These are phyloP conservation scores for Tilletiaria anomala DNA, from an alignment of 1,284 basidiomycete genomes.

Conservation along the genomic window DNA sequence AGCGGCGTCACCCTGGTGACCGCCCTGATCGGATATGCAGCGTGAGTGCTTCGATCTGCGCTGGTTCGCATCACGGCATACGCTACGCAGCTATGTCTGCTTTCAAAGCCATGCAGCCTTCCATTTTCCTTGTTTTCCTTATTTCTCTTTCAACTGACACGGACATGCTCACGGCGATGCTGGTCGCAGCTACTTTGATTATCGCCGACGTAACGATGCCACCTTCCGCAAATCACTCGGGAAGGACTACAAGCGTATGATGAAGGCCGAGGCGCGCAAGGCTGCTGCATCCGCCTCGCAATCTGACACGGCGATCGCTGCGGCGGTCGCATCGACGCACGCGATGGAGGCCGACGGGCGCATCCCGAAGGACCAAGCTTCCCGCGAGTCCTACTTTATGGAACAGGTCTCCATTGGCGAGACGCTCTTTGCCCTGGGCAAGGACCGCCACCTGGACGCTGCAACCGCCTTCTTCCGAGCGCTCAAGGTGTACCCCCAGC, in stretches of 20 bases:
- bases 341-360: constrained; percentile 15
- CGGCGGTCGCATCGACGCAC: constrained; percentile 4
- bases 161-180: too few species aligned
- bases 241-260: constrained; percentile 49
- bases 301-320: not conserved
- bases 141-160: too few species aligned
- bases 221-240: constrained; percentile 80
- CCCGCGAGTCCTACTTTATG: constrained; percentile 63
- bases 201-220: constrained; percentile 73
- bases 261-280: constrained; percentile 48
- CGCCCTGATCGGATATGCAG: constrained; percentile 30
- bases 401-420: constrained; percentile 74
- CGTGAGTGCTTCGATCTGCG: constrained; percentile 2
- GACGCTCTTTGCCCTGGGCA: constrained; percentile 63
- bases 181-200: constrained; percentile 88
- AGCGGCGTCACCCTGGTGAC: constrained; percentile 13
- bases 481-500: constrained; percentile 81
- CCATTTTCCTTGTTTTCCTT: too few species aligned
- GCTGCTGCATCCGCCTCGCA: constrained; percentile 22
- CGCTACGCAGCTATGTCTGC: not conserved
- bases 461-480: constrained; percentile 86
- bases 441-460: constrained; percentile 44
- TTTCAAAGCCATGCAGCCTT: too few species aligned
- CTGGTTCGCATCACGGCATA: not conserved
- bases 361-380: constrained; percentile 16